Conservation (phyloP, 306 rosid genomes). For the Crotalaria pallida region DNA sequence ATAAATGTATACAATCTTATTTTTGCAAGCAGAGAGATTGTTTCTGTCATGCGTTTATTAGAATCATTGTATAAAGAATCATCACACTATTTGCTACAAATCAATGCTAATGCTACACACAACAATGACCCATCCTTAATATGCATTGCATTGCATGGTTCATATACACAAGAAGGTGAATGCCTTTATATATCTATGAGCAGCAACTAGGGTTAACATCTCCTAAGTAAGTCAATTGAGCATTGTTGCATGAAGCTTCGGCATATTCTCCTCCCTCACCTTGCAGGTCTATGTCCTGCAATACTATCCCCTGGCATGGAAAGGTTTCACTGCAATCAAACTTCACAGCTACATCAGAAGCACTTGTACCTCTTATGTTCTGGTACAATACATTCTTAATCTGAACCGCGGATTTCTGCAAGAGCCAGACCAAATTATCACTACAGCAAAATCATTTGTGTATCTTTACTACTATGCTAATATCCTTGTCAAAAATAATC, state of each 20-base stretch:
- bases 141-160: background rate
- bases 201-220: constrained; percentile 49
- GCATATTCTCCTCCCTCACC: constrained; percentile 14
- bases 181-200: background rate
- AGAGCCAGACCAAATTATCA: background rate
- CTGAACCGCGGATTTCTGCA: constrained; percentile 48
- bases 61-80: background rate
- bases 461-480: no score
- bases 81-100: background rate
- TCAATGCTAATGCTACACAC: background rate
- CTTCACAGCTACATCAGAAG: constrained; percentile 49
- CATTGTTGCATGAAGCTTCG: constrained; percentile 45
- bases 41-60: no score
- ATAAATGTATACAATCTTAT: no score
- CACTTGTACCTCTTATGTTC: constrained; percentile 68
- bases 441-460: no score
- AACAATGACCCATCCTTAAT: background rate
- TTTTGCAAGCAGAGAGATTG: no score
- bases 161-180: background rate
- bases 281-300: constrained; percentile 43
- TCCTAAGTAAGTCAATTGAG: constrained; percentile 25
- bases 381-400: constrained; percentile 60
- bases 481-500: no score
- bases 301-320: constrained; percentile 45
- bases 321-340: constrained; percentile 64